Evolutionary conservation across 2,329 filamentous ascomycete species (phyloP).

Genomic region (Pseudogymnoascus sp.): DNA sequence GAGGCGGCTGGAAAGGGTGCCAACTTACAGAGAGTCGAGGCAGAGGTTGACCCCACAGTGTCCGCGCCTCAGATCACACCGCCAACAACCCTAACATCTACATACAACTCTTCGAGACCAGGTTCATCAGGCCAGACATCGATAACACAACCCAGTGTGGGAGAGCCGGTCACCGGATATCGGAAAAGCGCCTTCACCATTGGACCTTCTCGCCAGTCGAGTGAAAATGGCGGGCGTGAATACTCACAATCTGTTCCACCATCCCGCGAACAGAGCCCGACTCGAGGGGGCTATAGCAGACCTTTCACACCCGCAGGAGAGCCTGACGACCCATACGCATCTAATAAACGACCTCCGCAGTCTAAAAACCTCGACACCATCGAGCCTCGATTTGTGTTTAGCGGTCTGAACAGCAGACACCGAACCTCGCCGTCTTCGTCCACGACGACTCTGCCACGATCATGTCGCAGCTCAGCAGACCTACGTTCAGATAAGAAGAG

Average conservation of each 20-base stretch:
- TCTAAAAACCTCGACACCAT: slow-evolving; percentile 56
- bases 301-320: slow-evolving; percentile 75
- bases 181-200: slow-evolving; percentile 22
- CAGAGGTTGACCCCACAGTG: slow-evolving; percentile 35
- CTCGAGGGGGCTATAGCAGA: slow-evolving; percentile 56
- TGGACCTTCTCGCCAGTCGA: slow-evolving; percentile 17
- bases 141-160: slow-evolving; percentile 10
- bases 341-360: slow-evolving; percentile 66
- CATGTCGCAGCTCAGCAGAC: slow-evolving; percentile 22
- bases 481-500: slow-evolving; percentile 43
- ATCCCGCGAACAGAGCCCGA: slow-evolving; percentile 57
- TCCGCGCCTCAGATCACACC: slow-evolving; percentile 64
- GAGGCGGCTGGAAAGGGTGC: slow-evolving; percentile 35
- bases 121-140: slow-evolving; percentile 26
- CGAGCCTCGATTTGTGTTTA: slow-evolving; percentile 77
- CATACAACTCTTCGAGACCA: slow-evolving; percentile 28
- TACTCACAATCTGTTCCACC: slow-evolving; percentile 44
- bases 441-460: slow-evolving; percentile 41
- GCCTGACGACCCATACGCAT: slow-evolving; percentile 78
- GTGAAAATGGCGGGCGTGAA: not conserved
- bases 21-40: slow-evolving; percentile 30
- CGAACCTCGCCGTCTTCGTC: slow-evolving; percentile 48
- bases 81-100: slow-evolving; percentile 39
- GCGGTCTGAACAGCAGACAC: slow-evolving; percentile 56
- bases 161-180: not conserved